A percentile compares a stretch with the other conserved stretches of the same genome.
These are phyloP conservation scores for Amylocarpus encephaloides DNA, from an alignment of 2,329 filamentous ascomycete species.

Conservation along the genomic window DNA sequence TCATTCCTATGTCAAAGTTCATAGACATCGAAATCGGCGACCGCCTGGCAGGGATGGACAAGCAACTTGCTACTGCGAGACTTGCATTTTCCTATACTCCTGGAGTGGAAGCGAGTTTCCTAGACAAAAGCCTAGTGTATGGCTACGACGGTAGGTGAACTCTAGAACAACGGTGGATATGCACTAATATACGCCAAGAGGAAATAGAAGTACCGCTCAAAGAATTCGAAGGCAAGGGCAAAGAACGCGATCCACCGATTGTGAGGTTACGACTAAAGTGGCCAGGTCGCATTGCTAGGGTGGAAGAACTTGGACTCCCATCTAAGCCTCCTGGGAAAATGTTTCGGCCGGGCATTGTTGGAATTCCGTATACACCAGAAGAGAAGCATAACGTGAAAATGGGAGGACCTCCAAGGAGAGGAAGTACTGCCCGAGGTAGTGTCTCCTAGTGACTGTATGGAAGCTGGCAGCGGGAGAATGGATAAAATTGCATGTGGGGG, in stretches of 20 bases:
- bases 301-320: constrained; percentile 10
- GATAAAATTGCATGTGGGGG: too few relatives aligned
- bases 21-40: constrained; percentile 19
- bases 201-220: constrained; percentile 11
- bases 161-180: neutral
- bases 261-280: constrained; percentile 15
- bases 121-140: constrained; percentile 16
- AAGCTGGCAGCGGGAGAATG: too few relatives aligned
- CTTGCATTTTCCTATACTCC: constrained; percentile 12
- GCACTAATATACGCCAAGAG: constrained; percentile 3
- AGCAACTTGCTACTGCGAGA: constrained; percentile 6
- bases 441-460: neutral
- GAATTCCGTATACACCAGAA: constrained; percentile 11
- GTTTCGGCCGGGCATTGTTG: constrained; percentile 9
- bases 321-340: constrained; percentile 18
- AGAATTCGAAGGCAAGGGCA: constrained; percentile 14
- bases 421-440: neutral
- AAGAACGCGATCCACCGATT: constrained; percentile 10
- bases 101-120: constrained; percentile 18
- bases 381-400: constrained; percentile 1
- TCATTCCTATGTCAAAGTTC: constrained; percentile 6
- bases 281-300: constrained; percentile 11
- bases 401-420: neutral
- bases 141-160: constrained; percentile 14
- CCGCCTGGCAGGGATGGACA: constrained; percentile 13